Base-by-base conservation (phyloP, 805 yeast genomes). In the Schwanniomyces occidentalis region DNA sequence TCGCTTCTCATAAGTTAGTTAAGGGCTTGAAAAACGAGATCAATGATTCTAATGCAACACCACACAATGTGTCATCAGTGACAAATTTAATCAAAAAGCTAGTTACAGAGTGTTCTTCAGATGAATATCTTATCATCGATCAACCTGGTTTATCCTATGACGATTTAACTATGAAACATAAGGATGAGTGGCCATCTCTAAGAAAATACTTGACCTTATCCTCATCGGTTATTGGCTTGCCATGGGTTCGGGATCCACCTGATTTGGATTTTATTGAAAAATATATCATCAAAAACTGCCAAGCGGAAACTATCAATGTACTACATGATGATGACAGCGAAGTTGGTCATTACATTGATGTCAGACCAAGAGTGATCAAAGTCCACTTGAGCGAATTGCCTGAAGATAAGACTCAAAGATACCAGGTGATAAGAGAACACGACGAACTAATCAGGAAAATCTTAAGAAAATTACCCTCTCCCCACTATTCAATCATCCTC, bases 391-490 rank as follows among this genome's bases (percentile, higher is more conserved):
- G 78, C 2, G 65, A 62, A n/a, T 61, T 85, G 15, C 57, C 63
- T 0, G 45, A 34, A 9, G 52, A 37, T 4, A 13, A n/a, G 7
- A 27, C 34, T 14, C 46, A 43, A 13, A 45, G 64, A 7, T 38
- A 39, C 6, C 45, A 45, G 13, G 62, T 61, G 1, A 51, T 78
- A 20, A 45, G 54, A 9, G 51, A 60, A 18, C 63, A 71, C 30
- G 80, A 75, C 44, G 73, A 68, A 29, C 58, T 65, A 29, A 47
- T 86, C 8, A 65, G 83, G 34, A 67, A 69, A 13, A 68, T 85
- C 4, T 42, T 85, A n/a, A 73, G 85, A 23, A 78, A 76, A 35
- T 56, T 85, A 8, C 96, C 96, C 1, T 71, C 90, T 0, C 95
- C 96, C 0, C 75, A 76, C 40, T 73, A 72, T 36, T 66, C 88